Conservation (phyloP, 768 basidiomycete species). For the Boletus rubroflammeus region DNA sequence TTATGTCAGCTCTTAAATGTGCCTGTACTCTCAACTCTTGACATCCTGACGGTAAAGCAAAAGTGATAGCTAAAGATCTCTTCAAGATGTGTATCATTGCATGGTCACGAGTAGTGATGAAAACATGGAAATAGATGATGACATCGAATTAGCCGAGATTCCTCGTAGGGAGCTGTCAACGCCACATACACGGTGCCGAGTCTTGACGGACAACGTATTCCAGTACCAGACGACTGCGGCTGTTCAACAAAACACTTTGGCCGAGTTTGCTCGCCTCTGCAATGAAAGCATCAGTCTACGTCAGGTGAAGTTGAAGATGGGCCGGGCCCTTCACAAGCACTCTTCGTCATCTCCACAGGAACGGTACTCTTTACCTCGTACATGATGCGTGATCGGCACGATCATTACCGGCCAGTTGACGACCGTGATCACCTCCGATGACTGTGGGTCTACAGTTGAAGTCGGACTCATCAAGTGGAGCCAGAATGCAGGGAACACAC, state of each 20-base stretch:
- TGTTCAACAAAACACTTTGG: too few relatives aligned
- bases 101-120: too few relatives aligned
- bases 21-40: neutral
- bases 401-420: neutral
- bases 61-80: neutral
- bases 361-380: conserved; percentile 1
- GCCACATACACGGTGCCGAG: too few relatives aligned
- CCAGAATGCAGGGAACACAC: neutral
- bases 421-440: conserved; percentile 8
- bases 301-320: conserved; percentile 4
- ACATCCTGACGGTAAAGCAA: neutral
- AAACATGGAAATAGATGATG: neutral
- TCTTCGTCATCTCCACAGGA: conserved; percentile 17
- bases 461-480: conserved; percentile 20
- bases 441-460: conserved; percentile 2
- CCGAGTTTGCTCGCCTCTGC: neutral
- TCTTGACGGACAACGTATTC: too few relatives aligned
- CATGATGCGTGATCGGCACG: too few relatives aligned
- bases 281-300: conserved; percentile 21
- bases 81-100: neutral
- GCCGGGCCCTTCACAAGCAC: conserved; percentile 3
- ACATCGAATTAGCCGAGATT: neutral
- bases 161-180: too few relatives aligned
- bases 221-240: too few relatives aligned
- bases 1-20: neutral